Conservation (phyloP, 768 basidiomycete species). For the Roridomyces roridus region DNA sequence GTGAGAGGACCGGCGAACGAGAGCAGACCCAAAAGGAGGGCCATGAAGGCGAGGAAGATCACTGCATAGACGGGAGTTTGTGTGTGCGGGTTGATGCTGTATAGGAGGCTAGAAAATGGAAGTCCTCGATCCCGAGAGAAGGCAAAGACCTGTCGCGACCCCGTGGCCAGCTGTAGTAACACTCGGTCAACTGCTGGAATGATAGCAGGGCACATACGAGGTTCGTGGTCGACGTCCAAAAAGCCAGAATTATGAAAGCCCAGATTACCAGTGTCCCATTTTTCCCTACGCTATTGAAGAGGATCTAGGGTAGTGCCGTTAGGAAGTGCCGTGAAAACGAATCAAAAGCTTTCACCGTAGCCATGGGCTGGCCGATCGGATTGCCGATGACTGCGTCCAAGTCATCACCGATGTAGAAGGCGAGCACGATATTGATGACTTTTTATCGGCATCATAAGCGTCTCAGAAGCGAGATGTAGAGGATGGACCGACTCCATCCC, state of each 20-base stretch:
- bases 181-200: conserved; percentile 25
- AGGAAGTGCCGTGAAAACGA: not conserved
- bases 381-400: conserved; percentile 48
- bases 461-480: no score
- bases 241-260: conserved; percentile 36
- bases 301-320: conserved; percentile 42
- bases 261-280: conserved; percentile 44
- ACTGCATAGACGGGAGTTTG: conserved; percentile 65
- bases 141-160: conserved; percentile 71
- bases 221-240: conserved; percentile 31
- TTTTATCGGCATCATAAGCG: no score
- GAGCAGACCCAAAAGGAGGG: conserved; percentile 61
- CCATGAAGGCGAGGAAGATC: conserved; percentile 51
- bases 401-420: conserved; percentile 66
- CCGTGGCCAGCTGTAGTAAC: conserved; percentile 42
- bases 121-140: conserved; percentile 72
- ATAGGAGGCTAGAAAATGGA: conserved; percentile 67
- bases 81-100: conserved; percentile 59
- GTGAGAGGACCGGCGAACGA: conserved; percentile 66
- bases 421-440: conserved; percentile 66
- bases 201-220: conserved; percentile 28
- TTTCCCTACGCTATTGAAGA: conserved; percentile 53
- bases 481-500: conserved; percentile 63
- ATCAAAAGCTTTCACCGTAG: conserved; percentile 46
- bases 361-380: conserved; percentile 61